phyloP scores from a whole-genome alignment of 1,139 yeast genomes.

The Geotrichum reessii region DNA sequence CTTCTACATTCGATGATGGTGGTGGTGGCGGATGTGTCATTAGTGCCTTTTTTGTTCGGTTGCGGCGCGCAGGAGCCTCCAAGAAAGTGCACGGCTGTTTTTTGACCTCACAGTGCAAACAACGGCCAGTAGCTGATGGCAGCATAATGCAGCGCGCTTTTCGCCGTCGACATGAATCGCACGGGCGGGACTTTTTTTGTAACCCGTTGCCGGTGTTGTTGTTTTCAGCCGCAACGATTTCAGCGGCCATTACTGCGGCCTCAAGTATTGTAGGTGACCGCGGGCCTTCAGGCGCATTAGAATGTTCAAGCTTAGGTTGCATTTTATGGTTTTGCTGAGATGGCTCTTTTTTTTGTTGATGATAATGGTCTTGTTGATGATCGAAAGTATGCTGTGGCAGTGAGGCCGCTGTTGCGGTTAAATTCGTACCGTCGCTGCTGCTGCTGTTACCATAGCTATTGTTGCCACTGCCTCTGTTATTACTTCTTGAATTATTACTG shows the following conservation, averaged over 20 bases:
- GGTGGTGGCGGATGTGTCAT: slow-evolving; percentile 3
- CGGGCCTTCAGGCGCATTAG: background rate
- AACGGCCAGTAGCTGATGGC: slow-evolving; percentile 31
- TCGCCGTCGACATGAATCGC: slow-evolving; percentile 34
- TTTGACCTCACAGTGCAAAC: slow-evolving; percentile 36
- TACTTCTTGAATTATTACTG: no score
- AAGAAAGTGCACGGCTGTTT: slow-evolving; percentile 36
- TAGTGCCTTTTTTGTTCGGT: slow-evolving; percentile 18
- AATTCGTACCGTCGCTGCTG: background rate
- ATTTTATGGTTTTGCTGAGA: background rate
- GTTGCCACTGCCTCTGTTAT: no score
- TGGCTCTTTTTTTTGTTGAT: background rate
- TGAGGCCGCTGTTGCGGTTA: background rate
- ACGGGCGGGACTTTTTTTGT: slow-evolving; percentile 25
- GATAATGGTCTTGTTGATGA: background rate
- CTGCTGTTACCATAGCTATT: no score
- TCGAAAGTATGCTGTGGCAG: background rate
- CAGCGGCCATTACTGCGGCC: slow-evolving; percentile 21
- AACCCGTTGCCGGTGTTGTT: background rate
- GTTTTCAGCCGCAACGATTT: slow-evolving; percentile 14
- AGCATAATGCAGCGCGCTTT: slow-evolving; percentile 37
- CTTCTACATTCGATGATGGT: background rate
- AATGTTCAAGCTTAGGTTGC: no score
- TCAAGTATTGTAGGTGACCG: slow-evolving; percentile 18
- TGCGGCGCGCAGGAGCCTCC: slow-evolving; percentile 30